phyloP scores from a whole-genome alignment of 352 stramenopile genomes.

The Phytophthora hibernalis region DNA sequence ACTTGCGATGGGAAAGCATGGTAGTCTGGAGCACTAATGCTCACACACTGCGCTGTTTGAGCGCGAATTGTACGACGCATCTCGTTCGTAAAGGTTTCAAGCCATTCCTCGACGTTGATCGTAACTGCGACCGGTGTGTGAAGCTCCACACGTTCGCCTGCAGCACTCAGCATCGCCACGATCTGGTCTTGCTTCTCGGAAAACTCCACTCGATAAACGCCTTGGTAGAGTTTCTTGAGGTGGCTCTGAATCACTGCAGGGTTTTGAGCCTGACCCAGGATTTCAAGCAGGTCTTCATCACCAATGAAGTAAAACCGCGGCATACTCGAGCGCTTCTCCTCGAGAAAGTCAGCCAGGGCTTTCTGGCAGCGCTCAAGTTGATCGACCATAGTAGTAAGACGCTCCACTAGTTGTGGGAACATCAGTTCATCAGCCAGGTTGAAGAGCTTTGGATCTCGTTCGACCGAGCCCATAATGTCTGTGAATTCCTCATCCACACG shows the following conservation, averaged over 20 bases:
- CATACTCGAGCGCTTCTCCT: slow-evolving; percentile 93
- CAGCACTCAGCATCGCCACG: slow-evolving; percentile 86
- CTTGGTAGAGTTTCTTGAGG: slow-evolving; percentile 97
- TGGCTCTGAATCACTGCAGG: slow-evolving; percentile 94
- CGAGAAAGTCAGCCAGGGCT: slow-evolving; percentile 94
- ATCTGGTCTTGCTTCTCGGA: slow-evolving; percentile 85
- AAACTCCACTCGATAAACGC: slow-evolving; percentile 93
- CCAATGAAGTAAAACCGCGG: slow-evolving; percentile 98
- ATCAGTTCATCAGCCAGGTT: slow-evolving; percentile 92
- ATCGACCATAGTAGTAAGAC: slow-evolving; percentile 88
- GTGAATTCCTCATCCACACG: slow-evolving; percentile 95
- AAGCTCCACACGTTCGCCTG: slow-evolving; percentile 86
- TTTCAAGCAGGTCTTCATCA: slow-evolving; percentile 96
- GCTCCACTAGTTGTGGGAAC: slow-evolving; percentile 88
- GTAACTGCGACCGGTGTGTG: slow-evolving; percentile 87
- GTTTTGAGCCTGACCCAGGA: slow-evolving; percentile 94
- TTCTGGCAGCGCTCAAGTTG: slow-evolving; percentile 96
- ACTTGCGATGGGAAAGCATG: slow-evolving; percentile 92
- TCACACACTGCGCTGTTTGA: slow-evolving; percentile 81
- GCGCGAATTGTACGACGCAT: slow-evolving; percentile 92
- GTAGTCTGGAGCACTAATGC: slow-evolving; percentile 83
- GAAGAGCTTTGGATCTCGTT: slow-evolving; percentile 92
- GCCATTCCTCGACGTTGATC: slow-evolving; percentile 94
- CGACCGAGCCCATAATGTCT: slow-evolving; percentile 92
- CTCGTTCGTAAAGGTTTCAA: slow-evolving; percentile 91